Percentiles rank a stretch among this genome's conserved stretches.
Evolutionary conservation across 257 asterid genomes (phyloP).

Genomic region (Rauvolfia tetraphylla): DNA sequence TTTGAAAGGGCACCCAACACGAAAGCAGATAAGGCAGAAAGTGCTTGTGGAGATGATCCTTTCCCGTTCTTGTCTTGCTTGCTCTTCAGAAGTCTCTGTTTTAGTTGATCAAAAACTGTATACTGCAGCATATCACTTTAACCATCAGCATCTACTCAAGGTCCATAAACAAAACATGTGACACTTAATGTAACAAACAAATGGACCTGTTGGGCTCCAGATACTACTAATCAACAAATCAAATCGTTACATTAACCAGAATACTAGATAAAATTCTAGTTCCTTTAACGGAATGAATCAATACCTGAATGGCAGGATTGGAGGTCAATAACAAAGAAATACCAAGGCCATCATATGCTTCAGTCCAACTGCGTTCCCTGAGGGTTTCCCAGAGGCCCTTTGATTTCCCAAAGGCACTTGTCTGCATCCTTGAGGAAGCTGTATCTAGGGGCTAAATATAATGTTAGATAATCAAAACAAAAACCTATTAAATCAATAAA

Average conservation of each 20-base stretch:
- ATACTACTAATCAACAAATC: background rate
- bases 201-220: background rate
- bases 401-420: conserved; percentile 48
- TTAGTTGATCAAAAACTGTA: conserved; percentile 48
- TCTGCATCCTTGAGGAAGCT: conserved; percentile 50
- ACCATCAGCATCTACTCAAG: conserved; percentile 10
- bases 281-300: background rate
- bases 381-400: conserved; percentile 37
- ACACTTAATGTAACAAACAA: background rate
- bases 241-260: background rate
- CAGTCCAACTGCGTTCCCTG: conserved; percentile 42
- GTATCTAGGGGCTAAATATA: conserved; percentile 41
- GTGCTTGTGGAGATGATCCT: conserved; percentile 25
- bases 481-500: background rate
- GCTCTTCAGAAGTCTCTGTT: conserved; percentile 29
- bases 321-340: conserved; percentile 44
- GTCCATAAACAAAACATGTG: background rate
- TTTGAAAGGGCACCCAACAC: conserved; percentile 43
- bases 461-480: background rate
- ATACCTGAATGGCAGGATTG: conserved; percentile 52
- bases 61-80: conserved; percentile 14
- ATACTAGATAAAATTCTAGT: background rate
- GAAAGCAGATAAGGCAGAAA: conserved; percentile 47
- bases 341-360: conserved; percentile 50
- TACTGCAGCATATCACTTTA: conserved; percentile 29